phyloP scores from a whole-genome alignment of 192 early-diverging fungal species.

The Allomyces macrogynus region DNA sequence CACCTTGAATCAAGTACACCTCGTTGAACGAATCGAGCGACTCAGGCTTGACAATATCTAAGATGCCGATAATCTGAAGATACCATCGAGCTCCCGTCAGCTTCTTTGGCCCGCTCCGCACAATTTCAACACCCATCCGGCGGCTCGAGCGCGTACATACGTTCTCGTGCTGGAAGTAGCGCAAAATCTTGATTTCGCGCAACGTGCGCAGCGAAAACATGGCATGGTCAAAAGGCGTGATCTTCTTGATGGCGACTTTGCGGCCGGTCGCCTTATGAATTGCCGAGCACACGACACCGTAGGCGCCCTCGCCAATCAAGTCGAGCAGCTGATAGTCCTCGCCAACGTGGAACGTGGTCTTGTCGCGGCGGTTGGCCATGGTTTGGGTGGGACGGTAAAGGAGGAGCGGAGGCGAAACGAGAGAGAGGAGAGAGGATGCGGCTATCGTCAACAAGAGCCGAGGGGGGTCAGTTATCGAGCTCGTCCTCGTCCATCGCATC shows the following conservation, averaged over 20 bases:
- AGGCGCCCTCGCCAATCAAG: slow-evolving; percentile 81
- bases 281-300: slow-evolving; percentile 79
- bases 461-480: too few relatives aligned
- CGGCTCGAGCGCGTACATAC: too few relatives aligned
- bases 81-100: not conserved
- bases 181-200: slow-evolving; percentile 66
- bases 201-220: slow-evolving; percentile 67
- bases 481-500: too few relatives aligned
- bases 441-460: too few relatives aligned
- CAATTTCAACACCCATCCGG: too few relatives aligned
- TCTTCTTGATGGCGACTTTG: slow-evolving; percentile 82
- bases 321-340: slow-evolving; percentile 65
- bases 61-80: slow-evolving; percentile 61
- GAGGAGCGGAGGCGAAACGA: too few relatives aligned
- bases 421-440: too few relatives aligned
- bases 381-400: too few relatives aligned
- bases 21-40: slow-evolving; percentile 32
- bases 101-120: not conserved
- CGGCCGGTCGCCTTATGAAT: slow-evolving; percentile 56
- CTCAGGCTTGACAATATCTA: slow-evolving; percentile 79
- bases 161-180: slow-evolving; percentile 70
- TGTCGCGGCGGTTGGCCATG: not conserved
- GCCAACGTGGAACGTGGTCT: slow-evolving; percentile 45
- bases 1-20: slow-evolving; percentile 58
- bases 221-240: slow-evolving; percentile 63